Evolutionary conservation across 2,329 filamentous ascomycete species (phyloP).

Genomic region (Pseudocercospora cruenta): DNA sequence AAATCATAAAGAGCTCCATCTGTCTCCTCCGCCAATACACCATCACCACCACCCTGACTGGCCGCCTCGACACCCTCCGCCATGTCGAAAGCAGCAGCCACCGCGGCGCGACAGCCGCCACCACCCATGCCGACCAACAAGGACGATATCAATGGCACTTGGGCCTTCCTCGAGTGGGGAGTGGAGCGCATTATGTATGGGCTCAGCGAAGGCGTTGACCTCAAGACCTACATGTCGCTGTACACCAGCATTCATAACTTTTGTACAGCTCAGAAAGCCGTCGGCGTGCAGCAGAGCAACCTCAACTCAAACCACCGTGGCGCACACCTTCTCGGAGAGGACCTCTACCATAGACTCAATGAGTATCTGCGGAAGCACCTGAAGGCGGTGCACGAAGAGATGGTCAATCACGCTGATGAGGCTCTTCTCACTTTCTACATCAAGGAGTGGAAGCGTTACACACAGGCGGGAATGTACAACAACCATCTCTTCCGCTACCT

Average conservation of each 20-base stretch:
- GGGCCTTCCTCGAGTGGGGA: slow-evolving; percentile 84
- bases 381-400: slow-evolving; percentile 68
- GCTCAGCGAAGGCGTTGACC: slow-evolving; percentile 88
- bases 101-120: slow-evolving; percentile 23
- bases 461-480: slow-evolving; percentile 92
- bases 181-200: slow-evolving; percentile 93
- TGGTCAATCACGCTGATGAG: slow-evolving; percentile 82
- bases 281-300: slow-evolving; percentile 56
- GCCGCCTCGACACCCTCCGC: slow-evolving; percentile 11
- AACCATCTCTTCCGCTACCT: slow-evolving; percentile 96
- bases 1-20: slow-evolving; percentile 5
- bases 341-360: slow-evolving; percentile 90
- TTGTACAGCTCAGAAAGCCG: slow-evolving; percentile 95
- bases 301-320: slow-evolving; percentile 68
- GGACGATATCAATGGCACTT: slow-evolving; percentile 53
- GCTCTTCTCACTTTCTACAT: slow-evolving; percentile 92
- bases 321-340: slow-evolving; percentile 92
- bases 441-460: slow-evolving; percentile 94
- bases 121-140: slow-evolving; percentile 42
- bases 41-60: slow-evolving; percentile 12
- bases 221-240: slow-evolving; percentile 95
- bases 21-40: slow-evolving; percentile 1
- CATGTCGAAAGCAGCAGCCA: slow-evolving; percentile 34
- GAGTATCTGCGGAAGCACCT: slow-evolving; percentile 82
- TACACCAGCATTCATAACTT: slow-evolving; percentile 99